Evolutionary conservation across 192 early-diverging fungal species (phyloP).

Genomic region (Coemansia sp.): DNA sequence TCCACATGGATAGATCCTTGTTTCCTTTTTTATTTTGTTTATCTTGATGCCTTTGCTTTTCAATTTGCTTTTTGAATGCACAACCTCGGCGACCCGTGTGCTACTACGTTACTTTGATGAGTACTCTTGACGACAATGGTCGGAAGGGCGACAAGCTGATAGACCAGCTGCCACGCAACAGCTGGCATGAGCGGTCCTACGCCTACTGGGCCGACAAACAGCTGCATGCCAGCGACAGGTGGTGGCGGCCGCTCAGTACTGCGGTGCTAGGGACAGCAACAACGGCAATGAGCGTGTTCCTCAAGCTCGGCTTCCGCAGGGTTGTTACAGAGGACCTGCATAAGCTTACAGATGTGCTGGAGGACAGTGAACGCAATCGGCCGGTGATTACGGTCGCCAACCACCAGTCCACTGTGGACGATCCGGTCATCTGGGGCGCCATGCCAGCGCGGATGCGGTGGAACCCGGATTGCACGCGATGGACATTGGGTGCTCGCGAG

Average conservation of each 20-base stretch:
- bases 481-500: constrained; percentile 87
- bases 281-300: constrained; percentile 22
- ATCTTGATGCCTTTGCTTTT: background rate
- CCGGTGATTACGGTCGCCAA: constrained; percentile 76
- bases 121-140: background rate
- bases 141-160: constrained; percentile 17
- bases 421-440: constrained; percentile 74
- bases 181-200: constrained; percentile 43
- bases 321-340: constrained; percentile 59
- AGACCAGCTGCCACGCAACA: constrained; percentile 23
- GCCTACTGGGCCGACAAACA: constrained; percentile 48
- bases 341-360: constrained; percentile 58
- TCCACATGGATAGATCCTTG: background rate
- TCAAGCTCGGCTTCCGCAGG: constrained; percentile 33
- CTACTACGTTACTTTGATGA: background rate
- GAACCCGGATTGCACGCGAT: constrained; percentile 61
- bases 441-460: constrained; percentile 60
- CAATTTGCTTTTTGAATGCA: background rate
- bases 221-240: constrained; percentile 15
- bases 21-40: background rate
- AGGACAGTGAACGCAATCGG: constrained; percentile 53
- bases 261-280: constrained; percentile 28
- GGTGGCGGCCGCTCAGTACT: constrained; percentile 49
- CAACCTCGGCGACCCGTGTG: background rate
- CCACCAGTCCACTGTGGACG: constrained; percentile 72